Percentiles rank a stretch among this genome's conserved stretches.
These are phyloP conservation scores for Erodium maritimum DNA, from an alignment of 345 rosid genomes.

Conservation along the genomic window DNA sequence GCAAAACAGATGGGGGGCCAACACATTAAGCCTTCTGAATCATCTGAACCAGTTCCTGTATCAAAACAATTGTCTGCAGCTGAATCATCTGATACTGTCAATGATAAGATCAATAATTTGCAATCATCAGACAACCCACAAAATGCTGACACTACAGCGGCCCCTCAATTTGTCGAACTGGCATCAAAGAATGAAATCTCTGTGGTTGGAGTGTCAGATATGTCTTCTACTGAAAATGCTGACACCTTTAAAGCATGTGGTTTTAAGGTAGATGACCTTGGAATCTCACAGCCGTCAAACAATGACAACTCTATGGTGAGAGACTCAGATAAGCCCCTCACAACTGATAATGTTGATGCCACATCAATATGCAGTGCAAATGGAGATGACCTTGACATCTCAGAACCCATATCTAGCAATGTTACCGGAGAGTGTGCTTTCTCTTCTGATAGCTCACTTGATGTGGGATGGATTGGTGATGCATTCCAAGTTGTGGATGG, in stretches of 20 bases:
- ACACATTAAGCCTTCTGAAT: slow-evolving; percentile 18
- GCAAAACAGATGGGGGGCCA: slow-evolving; percentile 12
- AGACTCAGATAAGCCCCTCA: slow-evolving; percentile 5
- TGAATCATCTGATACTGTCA: slow-evolving; percentile 7
- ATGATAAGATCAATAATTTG: slow-evolving; percentile 10
- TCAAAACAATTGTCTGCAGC: slow-evolving; percentile 15
- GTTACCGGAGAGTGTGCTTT: slow-evolving; percentile 2
- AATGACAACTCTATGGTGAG: background rate
- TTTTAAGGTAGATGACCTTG: slow-evolving; percentile 13
- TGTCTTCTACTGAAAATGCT: slow-evolving; percentile 7
- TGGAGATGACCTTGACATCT: background rate
- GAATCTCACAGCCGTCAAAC: slow-evolving; percentile 3
- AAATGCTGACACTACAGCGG: slow-evolving; percentile 11
- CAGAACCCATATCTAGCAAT: background rate
- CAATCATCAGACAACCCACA: slow-evolving; percentile 14
- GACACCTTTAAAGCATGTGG: slow-evolving; percentile 6
- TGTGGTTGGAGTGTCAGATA: slow-evolving; percentile 11
- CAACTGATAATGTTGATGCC: slow-evolving; percentile 12
- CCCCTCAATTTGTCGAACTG: slow-evolving; percentile 17
- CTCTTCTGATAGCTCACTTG: slow-evolving; percentile 16
- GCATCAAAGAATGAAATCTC: slow-evolving; percentile 11
- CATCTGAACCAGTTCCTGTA: slow-evolving; percentile 14
- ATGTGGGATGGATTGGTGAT: slow-evolving; percentile 36
- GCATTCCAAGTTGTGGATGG: slow-evolving; percentile 28
- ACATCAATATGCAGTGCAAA: background rate